Conservation (phyloP, 225 moss, liverwort and hornwort species). For the Rhytidiadelphus loreus region DNA sequence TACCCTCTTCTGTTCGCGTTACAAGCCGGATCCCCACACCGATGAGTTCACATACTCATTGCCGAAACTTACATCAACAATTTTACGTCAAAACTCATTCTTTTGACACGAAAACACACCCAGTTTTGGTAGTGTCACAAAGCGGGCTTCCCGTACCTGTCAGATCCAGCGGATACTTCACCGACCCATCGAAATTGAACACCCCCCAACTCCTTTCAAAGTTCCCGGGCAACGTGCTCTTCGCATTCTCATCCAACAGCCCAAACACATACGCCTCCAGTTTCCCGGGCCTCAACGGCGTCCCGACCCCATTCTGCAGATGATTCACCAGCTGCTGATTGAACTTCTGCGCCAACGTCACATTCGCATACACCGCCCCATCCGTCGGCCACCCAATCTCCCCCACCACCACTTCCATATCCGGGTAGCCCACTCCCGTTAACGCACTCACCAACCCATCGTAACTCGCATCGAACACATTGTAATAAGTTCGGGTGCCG, state of each 20-base stretch:
- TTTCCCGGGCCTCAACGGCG: conserved; percentile 54
- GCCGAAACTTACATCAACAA: not conserved
- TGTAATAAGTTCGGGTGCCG: conserved; percentile 17
- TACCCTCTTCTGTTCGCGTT: not conserved
- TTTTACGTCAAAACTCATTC: not conserved
- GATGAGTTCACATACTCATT: not conserved
- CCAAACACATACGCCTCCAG: conserved; percentile 61
- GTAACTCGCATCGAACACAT: conserved; percentile 76
- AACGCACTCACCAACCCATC: conserved; percentile 63
- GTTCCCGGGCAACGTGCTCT: conserved; percentile 54
- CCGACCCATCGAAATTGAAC: conserved; percentile 62
- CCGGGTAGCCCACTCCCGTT: conserved; percentile 21
- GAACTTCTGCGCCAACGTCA: conserved; percentile 46
- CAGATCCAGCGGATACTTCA: conserved; percentile 68
- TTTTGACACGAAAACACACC: not conserved
- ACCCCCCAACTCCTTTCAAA: conserved; percentile 90
- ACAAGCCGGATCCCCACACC: not conserved
- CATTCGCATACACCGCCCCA: conserved; percentile 37
- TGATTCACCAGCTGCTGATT: conserved; percentile 59
- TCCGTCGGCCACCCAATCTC: conserved; percentile 95
- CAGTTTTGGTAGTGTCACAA: not conserved
- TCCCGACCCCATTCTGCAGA: conserved; percentile 35
- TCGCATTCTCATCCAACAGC: conserved; percentile 73
- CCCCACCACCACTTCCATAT: conserved; percentile 52
- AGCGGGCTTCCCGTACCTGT: conserved; percentile 10